Conservation (phyloP, 176 grass and related monocot genomes). For the Carex kokanica region DNA sequence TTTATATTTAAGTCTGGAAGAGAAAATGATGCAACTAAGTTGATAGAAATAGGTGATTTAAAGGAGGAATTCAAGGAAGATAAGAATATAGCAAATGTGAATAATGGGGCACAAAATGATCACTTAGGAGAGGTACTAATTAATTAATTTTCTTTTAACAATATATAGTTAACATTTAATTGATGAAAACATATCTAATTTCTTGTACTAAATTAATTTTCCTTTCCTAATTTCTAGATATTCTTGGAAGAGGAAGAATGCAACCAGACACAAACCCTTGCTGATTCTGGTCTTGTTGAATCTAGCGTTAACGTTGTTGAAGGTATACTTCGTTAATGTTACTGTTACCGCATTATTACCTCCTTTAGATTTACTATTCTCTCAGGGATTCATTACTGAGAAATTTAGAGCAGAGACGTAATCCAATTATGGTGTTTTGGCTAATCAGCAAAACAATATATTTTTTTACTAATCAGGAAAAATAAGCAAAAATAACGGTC, state of each 20-base stretch:
- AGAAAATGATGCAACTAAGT: conserved; percentile 31
- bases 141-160: not conserved
- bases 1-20: conserved; percentile 28
- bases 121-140: conserved; percentile 51
- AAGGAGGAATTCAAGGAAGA: conserved; percentile 57
- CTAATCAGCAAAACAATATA: not conserved
- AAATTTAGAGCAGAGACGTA: not conserved
- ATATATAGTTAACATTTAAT: not conserved
- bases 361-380: not conserved
- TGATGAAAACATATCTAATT: conserved; percentile 4
- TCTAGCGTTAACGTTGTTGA: conserved; percentile 37
- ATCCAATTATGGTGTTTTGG: not conserved
- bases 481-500: not conserved
- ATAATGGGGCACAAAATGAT: conserved; percentile 54
- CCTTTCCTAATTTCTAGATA: conserved; percentile 37
- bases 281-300: conserved; percentile 42
- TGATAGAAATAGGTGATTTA: conserved; percentile 61
- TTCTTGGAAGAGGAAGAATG: conserved; percentile 46
- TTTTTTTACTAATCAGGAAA: not conserved
- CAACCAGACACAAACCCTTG: conserved; percentile 36
- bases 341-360: conserved; percentile 15
- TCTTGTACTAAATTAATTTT: not conserved
- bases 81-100: conserved; percentile 41
- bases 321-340: conserved; percentile 55
- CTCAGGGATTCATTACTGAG: not conserved